Base-by-base conservation (phyloP, 306 rosid genomes). In the Quillaja saponaria region DNA sequence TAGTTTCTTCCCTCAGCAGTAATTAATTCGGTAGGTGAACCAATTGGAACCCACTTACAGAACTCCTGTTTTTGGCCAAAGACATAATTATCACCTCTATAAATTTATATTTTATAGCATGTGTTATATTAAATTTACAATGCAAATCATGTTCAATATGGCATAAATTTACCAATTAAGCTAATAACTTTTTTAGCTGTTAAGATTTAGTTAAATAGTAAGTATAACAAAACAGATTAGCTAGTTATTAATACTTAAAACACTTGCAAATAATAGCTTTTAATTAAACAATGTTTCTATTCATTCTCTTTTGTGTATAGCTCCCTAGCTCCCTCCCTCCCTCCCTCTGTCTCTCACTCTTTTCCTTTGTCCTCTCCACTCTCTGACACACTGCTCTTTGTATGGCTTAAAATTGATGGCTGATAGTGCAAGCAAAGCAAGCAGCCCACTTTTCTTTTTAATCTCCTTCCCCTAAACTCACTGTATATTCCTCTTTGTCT, bases 381-480 rank as follows among this genome's bases (percentile, higher is more conserved):
- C 59, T 81, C 90, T 81, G 87, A 77, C 90, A 84, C 73, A 60
- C 79, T 76, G 78, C 78, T 58, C 73, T 76, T 80, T 64, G 38
- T 8, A 64, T 76, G 86, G 89, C 81, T 81, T 76, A 76, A 81
- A 86, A 85, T 81, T 55, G 87, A 78, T 82, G 81, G 70, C 84
- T 83, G 85, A 69, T 72, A 76, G 83, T 83, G 85, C 90, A 86
- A 83, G 85, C 95, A 79, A 86, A 86, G 87, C 85, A 81, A 76
- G 45, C 76, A 55, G 69, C 63, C 78, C 64, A 60, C 77, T 12
- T 49, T 55, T 73, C 63, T 48, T 50, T 46, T 20, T 28, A 53
- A 40, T 61, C 37, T 16, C 44, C 46, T 58, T 61, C 55, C 34
- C 51, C 64, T 39, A 54, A 71, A 72, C 76, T 53, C 39, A 15